Evolutionary conservation across 768 basidiomycete genomes (phyloP).

Genomic region (Boletellus sp.): DNA sequence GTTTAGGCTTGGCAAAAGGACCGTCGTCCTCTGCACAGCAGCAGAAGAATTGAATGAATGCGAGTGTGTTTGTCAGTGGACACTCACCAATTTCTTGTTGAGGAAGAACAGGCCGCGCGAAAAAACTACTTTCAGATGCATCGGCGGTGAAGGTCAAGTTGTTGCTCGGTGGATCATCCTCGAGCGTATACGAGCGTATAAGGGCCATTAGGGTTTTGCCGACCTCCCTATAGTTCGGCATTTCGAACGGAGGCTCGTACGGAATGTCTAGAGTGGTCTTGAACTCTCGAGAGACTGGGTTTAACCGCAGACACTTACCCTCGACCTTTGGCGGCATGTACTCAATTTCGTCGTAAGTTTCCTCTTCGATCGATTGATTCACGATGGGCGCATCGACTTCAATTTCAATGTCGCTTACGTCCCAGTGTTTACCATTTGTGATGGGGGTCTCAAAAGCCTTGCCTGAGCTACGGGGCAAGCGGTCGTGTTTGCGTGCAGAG

Average conservation of each 20-base stretch:
- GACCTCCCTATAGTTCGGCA: slow-evolving; percentile 46
- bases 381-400: slow-evolving; percentile 25
- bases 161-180: slow-evolving; percentile 28
- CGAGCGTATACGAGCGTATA: slow-evolving; percentile 33
- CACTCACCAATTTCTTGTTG: slow-evolving; percentile 25
- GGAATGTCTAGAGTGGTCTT: slow-evolving; percentile 31
- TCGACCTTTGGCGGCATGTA: slow-evolving; percentile 53
- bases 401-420: slow-evolving; percentile 58
- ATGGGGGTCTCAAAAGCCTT: slow-evolving; percentile 64
- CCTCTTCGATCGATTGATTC: slow-evolving; percentile 25
- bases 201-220: slow-evolving; percentile 36
- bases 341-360: slow-evolving; percentile 47
- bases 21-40: slow-evolving; percentile 24
- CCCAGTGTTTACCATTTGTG: slow-evolving; percentile 69
- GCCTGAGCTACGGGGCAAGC: slow-evolving; percentile 49
- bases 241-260: slow-evolving; percentile 46
- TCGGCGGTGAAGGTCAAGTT: slow-evolving; percentile 19
- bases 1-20: slow-evolving; percentile 22
- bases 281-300: not conserved
- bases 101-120: slow-evolving; percentile 13
- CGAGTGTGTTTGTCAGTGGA: not conserved
- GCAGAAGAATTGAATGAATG: not conserved
- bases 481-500: slow-evolving; percentile 60
- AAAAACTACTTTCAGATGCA: slow-evolving; percentile 21
- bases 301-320: slow-evolving; percentile 33